phyloP scores from a whole-genome alignment of 1,139 yeast genomes.

The Taiozyma sp. region DNA sequence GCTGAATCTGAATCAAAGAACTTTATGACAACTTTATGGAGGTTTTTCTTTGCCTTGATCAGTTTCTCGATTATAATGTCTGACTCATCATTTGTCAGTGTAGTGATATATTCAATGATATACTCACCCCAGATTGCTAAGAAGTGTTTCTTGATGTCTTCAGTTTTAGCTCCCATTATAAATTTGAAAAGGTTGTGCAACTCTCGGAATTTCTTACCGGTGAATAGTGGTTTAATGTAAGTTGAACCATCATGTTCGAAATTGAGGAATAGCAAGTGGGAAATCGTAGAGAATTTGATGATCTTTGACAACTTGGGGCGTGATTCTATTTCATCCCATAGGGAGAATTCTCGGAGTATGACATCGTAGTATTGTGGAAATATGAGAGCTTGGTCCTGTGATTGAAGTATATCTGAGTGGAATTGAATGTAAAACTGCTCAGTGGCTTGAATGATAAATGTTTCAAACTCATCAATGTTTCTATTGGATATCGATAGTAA shows the following conservation, averaged over 20 bases:
- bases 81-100: slow-evolving; percentile 1
- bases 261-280: slow-evolving; percentile 8
- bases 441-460: neutral
- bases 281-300: slow-evolving; percentile 4
- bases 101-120: slow-evolving; percentile 6
- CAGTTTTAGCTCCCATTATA: slow-evolving; percentile 1
- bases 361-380: slow-evolving; percentile 7
- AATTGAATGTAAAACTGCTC: slow-evolving; percentile 4
- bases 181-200: slow-evolving; percentile 9
- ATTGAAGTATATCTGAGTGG: slow-evolving; percentile 5
- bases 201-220: slow-evolving; percentile 3
- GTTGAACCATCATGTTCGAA: slow-evolving; percentile 4
- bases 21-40: slow-evolving; percentile 5
- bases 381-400: neutral
- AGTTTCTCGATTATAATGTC: slow-evolving; percentile 11
- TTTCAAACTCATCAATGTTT: neutral
- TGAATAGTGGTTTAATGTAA: slow-evolving; percentile 10
- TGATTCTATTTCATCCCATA: slow-evolving; percentile 10
- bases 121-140: slow-evolving; percentile 11
- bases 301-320: neutral
- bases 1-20: slow-evolving; percentile 10
- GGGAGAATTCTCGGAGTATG: slow-evolving; percentile 6
- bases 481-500: neutral
- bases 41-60: slow-evolving; percentile 13
- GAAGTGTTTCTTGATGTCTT: neutral